Evolutionary conservation across 148 eudicot genomes (phyloP), one percentile per base, ranked within the genome.

Genomic region (Chenopodium suecicum): DNA sequence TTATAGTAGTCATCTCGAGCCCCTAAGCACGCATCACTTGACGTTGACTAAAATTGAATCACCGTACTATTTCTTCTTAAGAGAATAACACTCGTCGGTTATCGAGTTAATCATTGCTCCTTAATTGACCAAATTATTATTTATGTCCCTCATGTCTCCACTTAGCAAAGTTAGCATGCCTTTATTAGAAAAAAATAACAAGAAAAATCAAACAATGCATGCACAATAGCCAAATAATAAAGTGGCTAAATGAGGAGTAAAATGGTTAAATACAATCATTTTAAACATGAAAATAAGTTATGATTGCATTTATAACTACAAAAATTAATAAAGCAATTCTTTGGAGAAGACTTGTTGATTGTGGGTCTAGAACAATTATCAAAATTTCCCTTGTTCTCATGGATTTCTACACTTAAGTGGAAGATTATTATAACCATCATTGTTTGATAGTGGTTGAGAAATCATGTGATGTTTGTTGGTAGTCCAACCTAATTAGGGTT

Each of bases 401-500:
- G 52, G 56, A 79, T 54, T 56, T 37, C n/a, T 47, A 65, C 56
- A 71, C n/a, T 34, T 31, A 70, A 12, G 66, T 70, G 68, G n/a
- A 41, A 82, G 31, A 46, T 64, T 63, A 37, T 65, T 31, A 75
- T 75, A 22, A 52, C 5, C 31, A 48, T 64, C 66, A 41, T 3
- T 31, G 10, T 54, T 80, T 14, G 62, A 44, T 37, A 83, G 82
- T 66, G 84, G 85, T 73, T 74, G 62, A 66, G 69, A 79, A 81
- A 84, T 77, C 75, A 84, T 84, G 81, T 77, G 75, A 81, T 84
- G 78, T 81, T 80, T 81, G 81, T 84, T 84, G 81, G 81, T 81
- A 63, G 22, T 78, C 84, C 84, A 20, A 73, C 81, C 69, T 73
- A 52, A 52, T 70, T 48, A 58, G 0, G 46, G 20, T 52, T 7